Evolutionary conservation across 352 stramenopile genomes (phyloP).

Genomic region (Globisporangium paddicum): DNA sequence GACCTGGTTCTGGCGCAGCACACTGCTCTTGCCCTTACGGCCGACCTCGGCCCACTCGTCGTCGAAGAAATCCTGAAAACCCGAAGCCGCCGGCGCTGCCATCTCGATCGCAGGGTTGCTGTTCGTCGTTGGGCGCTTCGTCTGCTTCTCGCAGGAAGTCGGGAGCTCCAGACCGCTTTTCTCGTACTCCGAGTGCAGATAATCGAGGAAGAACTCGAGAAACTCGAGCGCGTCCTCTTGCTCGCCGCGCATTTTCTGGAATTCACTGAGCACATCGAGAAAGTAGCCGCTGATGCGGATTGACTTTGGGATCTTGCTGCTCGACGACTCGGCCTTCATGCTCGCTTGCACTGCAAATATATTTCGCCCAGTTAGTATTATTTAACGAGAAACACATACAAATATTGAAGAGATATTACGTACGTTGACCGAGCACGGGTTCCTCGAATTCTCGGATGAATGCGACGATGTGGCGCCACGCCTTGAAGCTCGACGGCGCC

Average conservation of each 20-base stretch:
- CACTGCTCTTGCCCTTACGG: constrained; percentile 69
- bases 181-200: constrained; percentile 81
- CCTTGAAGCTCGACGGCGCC: constrained; percentile 50
- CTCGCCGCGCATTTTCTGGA: constrained; percentile 77
- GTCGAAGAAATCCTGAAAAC: constrained; percentile 36
- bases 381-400: too few relatives aligned
- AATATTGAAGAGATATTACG: too few relatives aligned
- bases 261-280: constrained; percentile 73
- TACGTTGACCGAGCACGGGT: constrained; percentile 60
- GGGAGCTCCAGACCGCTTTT: constrained; percentile 58
- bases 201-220: constrained; percentile 83
- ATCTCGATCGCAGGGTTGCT: constrained; percentile 17
- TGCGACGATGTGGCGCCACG: constrained; percentile 73
- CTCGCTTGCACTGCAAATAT: constrained; percentile 12
- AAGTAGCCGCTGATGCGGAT: constrained; percentile 83
- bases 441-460: constrained; percentile 84
- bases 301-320: constrained; percentile 52
- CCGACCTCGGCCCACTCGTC: constrained; percentile 79
- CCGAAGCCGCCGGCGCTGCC: background rate
- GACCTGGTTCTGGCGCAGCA: constrained; percentile 68
- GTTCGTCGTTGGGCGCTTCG: constrained; percentile 26
- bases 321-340: constrained; percentile 12
- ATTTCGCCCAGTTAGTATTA: too few relatives aligned
- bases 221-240: constrained; percentile 86
- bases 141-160: constrained; percentile 54